Conservation (phyloP, 2,329 filamentous ascomycete genomes). For the Talaromyces sp. region DNA sequence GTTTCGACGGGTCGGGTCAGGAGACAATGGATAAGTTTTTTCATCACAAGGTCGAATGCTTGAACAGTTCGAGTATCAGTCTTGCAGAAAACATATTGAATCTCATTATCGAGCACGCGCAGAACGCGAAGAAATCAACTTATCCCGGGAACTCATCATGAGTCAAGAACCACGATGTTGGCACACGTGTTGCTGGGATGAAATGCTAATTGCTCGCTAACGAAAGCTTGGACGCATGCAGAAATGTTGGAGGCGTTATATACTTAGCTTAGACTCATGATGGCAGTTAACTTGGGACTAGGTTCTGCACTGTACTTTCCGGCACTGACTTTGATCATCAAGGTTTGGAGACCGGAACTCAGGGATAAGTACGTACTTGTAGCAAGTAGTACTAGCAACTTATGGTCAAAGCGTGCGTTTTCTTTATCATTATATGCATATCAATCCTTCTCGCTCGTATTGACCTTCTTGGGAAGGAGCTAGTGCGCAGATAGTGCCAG, state of each 20-base stretch:
- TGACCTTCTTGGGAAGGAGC: neutral
- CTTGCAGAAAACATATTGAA: no score
- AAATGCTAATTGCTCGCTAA: neutral
- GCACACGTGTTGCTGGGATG: neutral
- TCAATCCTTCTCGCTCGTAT: neutral
- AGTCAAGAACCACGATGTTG: neutral
- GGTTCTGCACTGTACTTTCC: neutral
- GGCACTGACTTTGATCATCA: neutral
- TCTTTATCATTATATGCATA: neutral
- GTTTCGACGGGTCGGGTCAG: neutral
- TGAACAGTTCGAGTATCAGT: neutral
- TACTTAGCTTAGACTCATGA: neutral
- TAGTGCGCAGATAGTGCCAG: neutral
- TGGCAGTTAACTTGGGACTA: neutral
- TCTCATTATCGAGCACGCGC: neutral
- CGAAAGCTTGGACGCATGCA: neutral
- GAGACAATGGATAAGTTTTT: neutral
- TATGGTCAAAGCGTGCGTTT: neutral
- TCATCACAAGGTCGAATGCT: neutral
- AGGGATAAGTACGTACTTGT: neutral
- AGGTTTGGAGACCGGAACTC: neutral
- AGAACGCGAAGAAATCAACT: slow-evolving; percentile 1
- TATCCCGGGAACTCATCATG: neutral
- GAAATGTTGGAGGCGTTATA: neutral
- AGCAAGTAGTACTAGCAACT: neutral